Conservation (phyloP, 805 yeast genomes). For the Starmerella davenportii region DNA sequence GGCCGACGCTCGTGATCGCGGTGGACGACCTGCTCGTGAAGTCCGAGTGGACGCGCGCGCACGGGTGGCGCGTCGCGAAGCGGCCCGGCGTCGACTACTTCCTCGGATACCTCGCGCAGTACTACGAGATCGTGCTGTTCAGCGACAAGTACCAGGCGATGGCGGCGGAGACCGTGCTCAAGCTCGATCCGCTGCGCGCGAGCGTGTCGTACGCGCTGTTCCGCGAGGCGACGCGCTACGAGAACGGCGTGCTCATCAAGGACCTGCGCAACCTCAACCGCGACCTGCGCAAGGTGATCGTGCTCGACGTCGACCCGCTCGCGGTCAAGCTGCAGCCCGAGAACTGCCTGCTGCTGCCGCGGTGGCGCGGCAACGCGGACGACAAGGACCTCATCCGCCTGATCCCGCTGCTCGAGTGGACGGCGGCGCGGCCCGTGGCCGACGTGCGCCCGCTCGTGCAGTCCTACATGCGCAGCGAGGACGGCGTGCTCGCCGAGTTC, state of each 20-base stretch:
- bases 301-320: slow-evolving; percentile 60
- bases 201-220: slow-evolving; percentile 70
- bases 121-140: slow-evolving; percentile 87
- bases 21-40: slow-evolving; percentile 83
- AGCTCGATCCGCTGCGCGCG: slow-evolving; percentile 86
- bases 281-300: slow-evolving; percentile 63
- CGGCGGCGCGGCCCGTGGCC: slow-evolving; percentile 69
- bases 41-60: slow-evolving; percentile 75
- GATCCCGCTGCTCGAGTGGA: slow-evolving; percentile 85
- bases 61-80: slow-evolving; percentile 97
- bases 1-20: slow-evolving; percentile 81
- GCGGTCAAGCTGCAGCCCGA: slow-evolving; percentile 74
- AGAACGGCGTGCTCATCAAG: slow-evolving; percentile 77
- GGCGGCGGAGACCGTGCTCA: slow-evolving; percentile 66
- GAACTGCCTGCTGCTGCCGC: slow-evolving; percentile 67
- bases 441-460: slow-evolving; percentile 81
- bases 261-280: slow-evolving; percentile 83
- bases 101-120: slow-evolving; percentile 81
- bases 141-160: slow-evolving; percentile 71
- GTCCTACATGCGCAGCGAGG: slow-evolving; percentile 47
- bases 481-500: slow-evolving; percentile 57
- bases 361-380: slow-evolving; percentile 77
- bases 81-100: slow-evolving; percentile 98
- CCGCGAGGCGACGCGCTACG: slow-evolving; percentile 79
- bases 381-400: slow-evolving; percentile 55